Percentiles rank a stretch among this genome's conserved stretches.
These are phyloP conservation scores for Ambrosiella xylebori DNA, from an alignment of 2,329 filamentous ascomycete species.

Conservation along the genomic window DNA sequence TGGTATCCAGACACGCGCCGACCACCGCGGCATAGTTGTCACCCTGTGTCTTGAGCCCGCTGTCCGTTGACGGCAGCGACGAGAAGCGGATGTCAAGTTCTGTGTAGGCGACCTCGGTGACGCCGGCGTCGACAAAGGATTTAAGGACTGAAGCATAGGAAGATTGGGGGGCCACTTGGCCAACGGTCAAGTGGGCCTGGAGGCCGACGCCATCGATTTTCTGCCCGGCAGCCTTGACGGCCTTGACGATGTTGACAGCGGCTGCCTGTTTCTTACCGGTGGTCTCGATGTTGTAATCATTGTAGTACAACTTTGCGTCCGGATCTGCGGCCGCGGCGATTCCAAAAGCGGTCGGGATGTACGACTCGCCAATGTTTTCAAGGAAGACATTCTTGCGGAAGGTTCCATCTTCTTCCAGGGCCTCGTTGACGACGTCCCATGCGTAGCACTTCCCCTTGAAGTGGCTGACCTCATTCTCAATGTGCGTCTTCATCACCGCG, in stretches of 20 bases:
- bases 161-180: slow-evolving; percentile 28
- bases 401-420: slow-evolving; percentile 38
- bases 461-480: slow-evolving; percentile 38
- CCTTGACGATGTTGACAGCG: slow-evolving; percentile 27
- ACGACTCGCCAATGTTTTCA: slow-evolving; percentile 36
- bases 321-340: slow-evolving; percentile 37
- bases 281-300: slow-evolving; percentile 44
- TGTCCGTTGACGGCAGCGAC: slow-evolving; percentile 17
- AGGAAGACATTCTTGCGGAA: slow-evolving; percentile 37
- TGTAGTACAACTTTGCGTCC: slow-evolving; percentile 37
- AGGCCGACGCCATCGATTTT: slow-evolving; percentile 46
- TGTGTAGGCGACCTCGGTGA: slow-evolving; percentile 34
- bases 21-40: slow-evolving; percentile 18
- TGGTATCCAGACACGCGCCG: slow-evolving; percentile 18
- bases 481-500: slow-evolving; percentile 34
- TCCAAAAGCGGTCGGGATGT: slow-evolving; percentile 39
- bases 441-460: slow-evolving; percentile 43
- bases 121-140: slow-evolving; percentile 25
- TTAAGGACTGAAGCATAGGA: slow-evolving; percentile 26
- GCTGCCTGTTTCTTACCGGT: slow-evolving; percentile 29
- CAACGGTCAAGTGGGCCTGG: slow-evolving; percentile 42
- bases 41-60: slow-evolving; percentile 18
- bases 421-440: slow-evolving; percentile 53
- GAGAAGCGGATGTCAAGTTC: slow-evolving; percentile 35
- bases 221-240: slow-evolving; percentile 30